These are phyloP conservation scores for Phlebiopsis flavidoalba DNA, from an alignment of 768 basidiomycete genomes.

Conservation along the genomic window DNA sequence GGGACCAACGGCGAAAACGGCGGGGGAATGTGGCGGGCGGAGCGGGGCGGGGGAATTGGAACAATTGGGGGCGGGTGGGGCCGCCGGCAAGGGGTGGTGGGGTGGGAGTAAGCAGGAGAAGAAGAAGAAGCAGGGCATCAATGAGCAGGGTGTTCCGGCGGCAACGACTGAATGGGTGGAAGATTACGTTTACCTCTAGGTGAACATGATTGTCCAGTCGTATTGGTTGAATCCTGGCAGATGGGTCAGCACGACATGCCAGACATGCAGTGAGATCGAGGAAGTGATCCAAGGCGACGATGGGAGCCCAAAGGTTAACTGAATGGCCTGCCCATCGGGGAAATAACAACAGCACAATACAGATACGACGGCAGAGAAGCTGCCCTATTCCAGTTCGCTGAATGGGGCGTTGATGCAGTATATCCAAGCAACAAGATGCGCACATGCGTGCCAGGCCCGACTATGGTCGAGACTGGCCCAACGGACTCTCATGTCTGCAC, in stretches of 20 bases:
- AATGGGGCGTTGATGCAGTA: not conserved
- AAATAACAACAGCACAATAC: not conserved
- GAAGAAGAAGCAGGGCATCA: not conserved
- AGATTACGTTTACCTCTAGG: conserved; percentile 27
- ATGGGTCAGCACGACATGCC: not conserved
- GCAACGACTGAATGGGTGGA: not conserved
- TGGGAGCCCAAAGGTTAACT: conserved; percentile 11
- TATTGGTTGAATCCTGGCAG: conserved; percentile 34
- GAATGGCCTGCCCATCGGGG: not conserved
- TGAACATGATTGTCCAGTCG: conserved; percentile 32
- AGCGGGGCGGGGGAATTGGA: not conserved
- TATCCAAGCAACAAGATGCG: not conserved
- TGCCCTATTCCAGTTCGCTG: not conserved
- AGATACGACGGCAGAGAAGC: not conserved
- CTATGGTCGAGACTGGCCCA: not conserved
- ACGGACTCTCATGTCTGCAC: not conserved
- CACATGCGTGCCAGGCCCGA: not conserved
- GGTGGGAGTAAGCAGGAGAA: too few relatives aligned
- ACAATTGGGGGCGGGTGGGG: not conserved
- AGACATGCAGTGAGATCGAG: not conserved
- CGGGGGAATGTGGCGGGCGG: not conserved
- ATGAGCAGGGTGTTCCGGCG: not conserved
- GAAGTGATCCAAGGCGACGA: conserved; percentile 1
- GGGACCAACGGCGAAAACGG: not conserved
- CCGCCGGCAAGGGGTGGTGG: conserved; percentile 2